Conservation (phyloP, 208 protist genomes). For the Acanthamoeba sp. region DNA sequence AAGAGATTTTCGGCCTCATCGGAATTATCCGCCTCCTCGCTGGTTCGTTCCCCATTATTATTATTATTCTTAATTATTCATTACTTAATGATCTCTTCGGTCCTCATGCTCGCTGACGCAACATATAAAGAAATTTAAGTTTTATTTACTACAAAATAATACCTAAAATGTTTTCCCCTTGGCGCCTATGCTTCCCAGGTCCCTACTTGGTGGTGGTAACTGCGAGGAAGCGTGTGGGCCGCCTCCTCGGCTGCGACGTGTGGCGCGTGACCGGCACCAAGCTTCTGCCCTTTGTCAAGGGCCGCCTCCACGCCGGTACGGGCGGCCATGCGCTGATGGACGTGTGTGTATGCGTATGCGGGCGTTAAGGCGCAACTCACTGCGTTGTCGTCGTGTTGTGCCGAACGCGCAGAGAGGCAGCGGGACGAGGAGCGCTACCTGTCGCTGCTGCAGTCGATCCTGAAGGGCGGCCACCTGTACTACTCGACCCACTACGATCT, state of each 20-base stretch:
- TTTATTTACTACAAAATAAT: not conserved
- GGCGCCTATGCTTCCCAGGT: too few species aligned
- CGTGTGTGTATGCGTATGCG: not conserved
- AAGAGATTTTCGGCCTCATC: constrained; percentile 5
- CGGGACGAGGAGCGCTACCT: constrained; percentile 54
- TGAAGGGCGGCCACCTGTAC: constrained; percentile 38
- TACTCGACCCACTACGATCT: constrained; percentile 53
- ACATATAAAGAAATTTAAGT: not conserved
- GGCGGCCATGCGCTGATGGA: not conserved
- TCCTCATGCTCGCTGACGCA: too few species aligned
- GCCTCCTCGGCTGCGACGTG: constrained; percentile 8
- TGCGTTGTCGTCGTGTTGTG: too few species aligned
- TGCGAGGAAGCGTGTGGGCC: constrained; percentile 20
- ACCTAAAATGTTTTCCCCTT: not conserved
- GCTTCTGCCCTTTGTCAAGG: constrained; percentile 45
- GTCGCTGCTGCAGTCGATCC: not conserved
- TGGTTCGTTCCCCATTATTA: not conserved
- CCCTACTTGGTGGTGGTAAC: constrained; percentile 56
- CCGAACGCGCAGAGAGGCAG: not conserved
- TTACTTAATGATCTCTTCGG: too few species aligned
- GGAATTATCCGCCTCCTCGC: not conserved
- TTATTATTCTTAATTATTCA: not conserved
- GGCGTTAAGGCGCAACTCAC: too few species aligned
- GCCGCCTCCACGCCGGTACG: not conserved
- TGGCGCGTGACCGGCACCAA: constrained; percentile 62